Percentiles rank a stretch among this genome's conserved stretches.
Conservation (phyloP, 352 stramenopile genomes). For the Elongisporangium senticosum region DNA sequence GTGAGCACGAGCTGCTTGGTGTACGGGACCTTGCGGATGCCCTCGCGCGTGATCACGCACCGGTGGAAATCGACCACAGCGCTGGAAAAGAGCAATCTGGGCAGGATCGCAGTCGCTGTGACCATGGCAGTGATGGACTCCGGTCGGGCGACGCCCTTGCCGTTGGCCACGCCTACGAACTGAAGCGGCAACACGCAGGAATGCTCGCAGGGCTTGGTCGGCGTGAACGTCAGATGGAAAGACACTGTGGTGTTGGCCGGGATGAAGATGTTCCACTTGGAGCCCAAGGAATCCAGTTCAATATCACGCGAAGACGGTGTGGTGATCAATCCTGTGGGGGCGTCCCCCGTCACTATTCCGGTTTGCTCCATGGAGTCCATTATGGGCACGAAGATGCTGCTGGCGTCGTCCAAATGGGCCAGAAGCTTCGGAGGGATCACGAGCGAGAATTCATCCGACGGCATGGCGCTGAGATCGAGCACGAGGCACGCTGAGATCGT, state of each 20-base stretch:
- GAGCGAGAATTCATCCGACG: slow-evolving; percentile 65
- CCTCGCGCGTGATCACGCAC: slow-evolving; percentile 82
- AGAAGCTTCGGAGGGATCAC: slow-evolving; percentile 42
- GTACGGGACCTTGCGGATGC: slow-evolving; percentile 84
- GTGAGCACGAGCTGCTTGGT: slow-evolving; percentile 71
- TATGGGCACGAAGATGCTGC: slow-evolving; percentile 73
- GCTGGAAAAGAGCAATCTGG: slow-evolving; percentile 64
- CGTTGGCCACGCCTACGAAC: slow-evolving; percentile 44
- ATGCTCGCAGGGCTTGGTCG: slow-evolving; percentile 29
- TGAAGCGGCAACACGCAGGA: slow-evolving; percentile 70
- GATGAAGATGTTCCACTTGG: slow-evolving; percentile 70
- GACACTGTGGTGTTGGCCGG: slow-evolving; percentile 58
- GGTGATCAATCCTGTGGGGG: too few species aligned
- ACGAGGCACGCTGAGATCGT: slow-evolving; percentile 73
- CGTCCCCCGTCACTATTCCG: not conserved
- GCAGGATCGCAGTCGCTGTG: slow-evolving; percentile 40
- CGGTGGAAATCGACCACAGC: slow-evolving; percentile 78
- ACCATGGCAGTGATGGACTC: slow-evolving; percentile 40
- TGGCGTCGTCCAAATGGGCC: slow-evolving; percentile 63
- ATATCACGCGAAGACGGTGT: not conserved
- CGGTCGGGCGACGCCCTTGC: slow-evolving; percentile 13
- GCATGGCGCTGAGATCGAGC: slow-evolving; percentile 51
- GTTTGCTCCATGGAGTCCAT: slow-evolving; percentile 9
- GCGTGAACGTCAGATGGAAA: slow-evolving; percentile 76
- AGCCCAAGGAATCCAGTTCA: slow-evolving; percentile 21